Percentiles rank a stretch among this genome's conserved stretches.
Evolutionary conservation across 1,139 yeast species (phyloP).

Genomic region (Kluyveromyces sp.): DNA sequence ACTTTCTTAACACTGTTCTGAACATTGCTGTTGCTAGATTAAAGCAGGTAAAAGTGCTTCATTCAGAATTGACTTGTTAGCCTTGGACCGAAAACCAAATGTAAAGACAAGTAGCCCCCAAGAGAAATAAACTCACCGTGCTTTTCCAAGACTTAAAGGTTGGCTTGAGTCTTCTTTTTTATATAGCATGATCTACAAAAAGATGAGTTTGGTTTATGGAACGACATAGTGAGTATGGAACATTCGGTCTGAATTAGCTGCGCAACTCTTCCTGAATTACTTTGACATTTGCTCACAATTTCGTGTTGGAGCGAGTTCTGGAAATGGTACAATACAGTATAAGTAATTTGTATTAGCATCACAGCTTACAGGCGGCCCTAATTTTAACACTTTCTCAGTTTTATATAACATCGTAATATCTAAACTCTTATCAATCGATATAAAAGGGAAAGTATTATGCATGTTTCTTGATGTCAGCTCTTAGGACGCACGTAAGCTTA

Average conservation of each 20-base stretch:
- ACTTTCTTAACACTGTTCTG: neutral
- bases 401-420: too few relatives aligned
- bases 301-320: too few relatives aligned
- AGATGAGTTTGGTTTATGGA: neutral
- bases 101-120: too few relatives aligned
- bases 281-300: neutral
- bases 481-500: too few relatives aligned
- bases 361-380: too few relatives aligned
- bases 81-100: neutral
- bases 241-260: neutral
- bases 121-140: too few relatives aligned
- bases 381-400: too few relatives aligned
- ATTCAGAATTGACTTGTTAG: neutral
- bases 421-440: neutral
- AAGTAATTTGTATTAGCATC: too few relatives aligned
- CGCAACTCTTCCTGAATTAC: neutral
- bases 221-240: neutral
- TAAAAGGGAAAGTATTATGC: neutral
- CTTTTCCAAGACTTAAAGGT: too few relatives aligned
- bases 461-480: too few relatives aligned
- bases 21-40: neutral
- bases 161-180: neutral
- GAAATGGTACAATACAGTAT: too few relatives aligned
- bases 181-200: neutral
- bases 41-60: neutral